Evolutionary conservation across 495 filamentous ascomycete species (phyloP), one percentile per base, ranked within the genome.

Genomic region (Penicillium samsonianum): DNA sequence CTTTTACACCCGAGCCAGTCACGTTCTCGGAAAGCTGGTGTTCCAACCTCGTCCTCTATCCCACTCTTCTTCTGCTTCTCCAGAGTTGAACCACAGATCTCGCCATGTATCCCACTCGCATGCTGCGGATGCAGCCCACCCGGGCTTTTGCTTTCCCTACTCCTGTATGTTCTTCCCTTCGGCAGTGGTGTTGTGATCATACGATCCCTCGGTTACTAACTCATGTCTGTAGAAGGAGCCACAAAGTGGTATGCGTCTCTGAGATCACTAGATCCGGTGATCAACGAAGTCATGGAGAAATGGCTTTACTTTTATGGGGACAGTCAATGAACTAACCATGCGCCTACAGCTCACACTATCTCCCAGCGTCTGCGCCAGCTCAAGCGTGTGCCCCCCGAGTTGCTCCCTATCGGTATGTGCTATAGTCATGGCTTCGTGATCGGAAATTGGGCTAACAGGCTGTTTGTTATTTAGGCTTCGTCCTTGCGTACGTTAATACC

Each of bases 311-410:
- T 49, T 23, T 45, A 9, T 33, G 48, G 20, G 17, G 49, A 38
- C n/a, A 17, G 50, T 33, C 25, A 59, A 54, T 60, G 56, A 62
- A 65, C 69, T 80, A 61, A 79, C 67, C 51, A 53, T 26, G 60
- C 42, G 61, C 50, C 23, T 62, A 33, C 65, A 98, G 94, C 90
- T 70, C 94, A 98, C 80, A 98, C 94, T 57, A 87, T 99, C 77
- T 97, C 94, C 45, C 94, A 99, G 80, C 89, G 95, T 65, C 80
- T 99, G 59, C 87, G 94, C 65, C 83, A 81, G 60, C 77, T 97
- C 58, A 91, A 89, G 84, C 85, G 84, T 79, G 86, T 96, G 69
- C 94, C 94, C 58, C 86, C 92, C 48, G 94, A 99, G 82, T 82
- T 99, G 84, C 85, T 93, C 67, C 94, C 94, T 65, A 85, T 99